Percentiles rank a stretch among this genome's conserved stretches.
These are phyloP conservation scores for Ganoderma sinense DNA, from an alignment of 1,284 basidiomycete species.

Conservation along the genomic window DNA sequence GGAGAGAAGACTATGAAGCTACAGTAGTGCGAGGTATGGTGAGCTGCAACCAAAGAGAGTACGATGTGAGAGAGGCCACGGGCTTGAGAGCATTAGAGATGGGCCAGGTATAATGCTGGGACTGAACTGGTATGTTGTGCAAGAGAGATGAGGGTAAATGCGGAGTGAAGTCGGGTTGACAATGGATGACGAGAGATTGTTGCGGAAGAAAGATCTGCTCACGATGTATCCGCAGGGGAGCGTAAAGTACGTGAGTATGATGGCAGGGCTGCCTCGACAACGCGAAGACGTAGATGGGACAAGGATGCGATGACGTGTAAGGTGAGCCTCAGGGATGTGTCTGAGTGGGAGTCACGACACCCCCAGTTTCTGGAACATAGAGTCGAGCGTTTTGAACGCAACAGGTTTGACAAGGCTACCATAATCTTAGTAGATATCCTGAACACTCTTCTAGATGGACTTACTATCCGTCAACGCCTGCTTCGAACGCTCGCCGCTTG, in stretches of 20 bases:
- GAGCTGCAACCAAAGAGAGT: constrained; percentile 16
- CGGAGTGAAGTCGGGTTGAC: not conserved
- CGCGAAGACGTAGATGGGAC: not conserved
- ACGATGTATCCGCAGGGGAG: not conserved
- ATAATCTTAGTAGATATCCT: constrained; percentile 10
- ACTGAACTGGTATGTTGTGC: constrained; percentile 17
- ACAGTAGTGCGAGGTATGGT: constrained; percentile 23
- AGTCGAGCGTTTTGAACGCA: constrained; percentile 87
- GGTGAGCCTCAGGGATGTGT: constrained; percentile 4
- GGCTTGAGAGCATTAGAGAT: constrained; percentile 6
- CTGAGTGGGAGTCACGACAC: constrained; percentile 51
- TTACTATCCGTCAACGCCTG: constrained; percentile 95
- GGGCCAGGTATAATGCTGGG: constrained; percentile 10
- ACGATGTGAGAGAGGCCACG: constrained; percentile 7
- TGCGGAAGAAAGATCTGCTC: not conserved
- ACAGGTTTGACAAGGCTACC: constrained; percentile 90
- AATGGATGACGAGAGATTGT: not conserved
- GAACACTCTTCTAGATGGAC: constrained; percentile 40
- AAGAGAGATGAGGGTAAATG: constrained; percentile 1
- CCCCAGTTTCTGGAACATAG: constrained; percentile 83
- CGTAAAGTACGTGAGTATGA: not conserved
- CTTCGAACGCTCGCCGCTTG: constrained; percentile 89
- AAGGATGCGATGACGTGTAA: not conserved
- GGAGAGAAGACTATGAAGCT: constrained; percentile 20
- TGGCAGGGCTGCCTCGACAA: not conserved